These are phyloP conservation scores for Cochlearia excelsa DNA, from an alignment of 345 rosid genomes.

Conservation along the genomic window DNA sequence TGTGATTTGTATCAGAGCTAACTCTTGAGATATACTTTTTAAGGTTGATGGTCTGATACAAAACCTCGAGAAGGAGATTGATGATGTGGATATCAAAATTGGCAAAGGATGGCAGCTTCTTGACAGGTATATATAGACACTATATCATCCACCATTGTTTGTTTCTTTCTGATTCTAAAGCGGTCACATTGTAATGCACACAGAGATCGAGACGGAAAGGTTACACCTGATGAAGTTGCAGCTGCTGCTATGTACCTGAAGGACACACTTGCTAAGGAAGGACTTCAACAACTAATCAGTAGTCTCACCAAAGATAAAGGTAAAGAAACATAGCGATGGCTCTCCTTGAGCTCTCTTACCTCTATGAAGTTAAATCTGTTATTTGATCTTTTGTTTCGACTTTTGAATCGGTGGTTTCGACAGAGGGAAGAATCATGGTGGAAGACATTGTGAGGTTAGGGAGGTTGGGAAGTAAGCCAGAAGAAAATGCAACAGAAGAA, in stretches of 20 bases:
- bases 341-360: slow-evolving; percentile 1
- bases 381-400: neutral
- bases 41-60: slow-evolving; percentile 87
- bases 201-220: slow-evolving; percentile 89
- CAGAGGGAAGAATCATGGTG: slow-evolving; percentile 93
- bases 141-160: neutral
- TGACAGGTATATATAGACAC: slow-evolving; percentile 52
- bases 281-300: slow-evolving; percentile 70
- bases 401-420: slow-evolving; percentile 13
- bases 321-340: slow-evolving; percentile 23
- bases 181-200: slow-evolving; percentile 7
- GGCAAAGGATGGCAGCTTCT: slow-evolving; percentile 79
- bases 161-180: slow-evolving; percentile 6
- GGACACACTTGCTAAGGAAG: slow-evolving; percentile 68
- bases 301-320: slow-evolving; percentile 79
- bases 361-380: slow-evolving; percentile 13
- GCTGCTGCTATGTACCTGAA: slow-evolving; percentile 78
- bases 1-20: slow-evolving; percentile 15
- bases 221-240: slow-evolving; percentile 83
- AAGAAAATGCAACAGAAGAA: slow-evolving; percentile 53
- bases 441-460: slow-evolving; percentile 90
- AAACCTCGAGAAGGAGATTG: slow-evolving; percentile 88
- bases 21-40: slow-evolving; percentile 14
- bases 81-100: slow-evolving; percentile 71
- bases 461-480: slow-evolving; percentile 67